These are phyloP conservation scores for Arthrobotrys iridis DNA, from an alignment of 2,329 filamentous ascomycete species.

Conservation along the genomic window DNA sequence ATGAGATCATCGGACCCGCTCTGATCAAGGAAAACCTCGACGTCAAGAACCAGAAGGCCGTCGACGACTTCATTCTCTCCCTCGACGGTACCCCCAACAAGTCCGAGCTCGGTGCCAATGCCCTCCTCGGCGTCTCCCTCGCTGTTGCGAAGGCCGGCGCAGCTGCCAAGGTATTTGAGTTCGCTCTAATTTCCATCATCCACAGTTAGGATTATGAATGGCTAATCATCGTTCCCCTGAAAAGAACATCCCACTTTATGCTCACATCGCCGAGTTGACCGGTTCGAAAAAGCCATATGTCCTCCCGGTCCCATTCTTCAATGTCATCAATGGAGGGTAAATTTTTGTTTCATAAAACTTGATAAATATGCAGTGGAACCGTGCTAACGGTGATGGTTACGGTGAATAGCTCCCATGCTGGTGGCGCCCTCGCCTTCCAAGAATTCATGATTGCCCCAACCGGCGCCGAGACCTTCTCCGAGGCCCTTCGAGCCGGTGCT, in stretches of 20 bases:
- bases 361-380: neutral
- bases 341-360: neutral
- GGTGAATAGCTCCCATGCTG: conserved; percentile 85
- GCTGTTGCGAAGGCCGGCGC: conserved; percentile 88
- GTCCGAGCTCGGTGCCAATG: conserved; percentile 86
- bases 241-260: conserved; percentile 82
- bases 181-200: neutral
- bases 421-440: conserved; percentile 93
- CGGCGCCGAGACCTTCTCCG: conserved; percentile 86
- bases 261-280: conserved; percentile 85
- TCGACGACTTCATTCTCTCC: conserved; percentile 85
- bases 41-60: conserved; percentile 84
- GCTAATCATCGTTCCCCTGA: neutral
- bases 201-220: neutral
- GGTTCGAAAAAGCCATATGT: conserved; percentile 93
- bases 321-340: conserved; percentile 80
- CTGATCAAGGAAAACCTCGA: conserved; percentile 84
- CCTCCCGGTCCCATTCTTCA: conserved; percentile 90
- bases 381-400: conserved; percentile 8
- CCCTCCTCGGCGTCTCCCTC: conserved; percentile 84
- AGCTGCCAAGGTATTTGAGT: conserved; percentile 76
- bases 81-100: conserved; percentile 88
- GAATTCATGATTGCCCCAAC: conserved; percentile 95
- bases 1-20: conserved; percentile 79
- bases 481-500: conserved; percentile 94